Base-by-base conservation (phyloP, 768 basidiomycete genomes). In the Lactarius tabidus region DNA sequence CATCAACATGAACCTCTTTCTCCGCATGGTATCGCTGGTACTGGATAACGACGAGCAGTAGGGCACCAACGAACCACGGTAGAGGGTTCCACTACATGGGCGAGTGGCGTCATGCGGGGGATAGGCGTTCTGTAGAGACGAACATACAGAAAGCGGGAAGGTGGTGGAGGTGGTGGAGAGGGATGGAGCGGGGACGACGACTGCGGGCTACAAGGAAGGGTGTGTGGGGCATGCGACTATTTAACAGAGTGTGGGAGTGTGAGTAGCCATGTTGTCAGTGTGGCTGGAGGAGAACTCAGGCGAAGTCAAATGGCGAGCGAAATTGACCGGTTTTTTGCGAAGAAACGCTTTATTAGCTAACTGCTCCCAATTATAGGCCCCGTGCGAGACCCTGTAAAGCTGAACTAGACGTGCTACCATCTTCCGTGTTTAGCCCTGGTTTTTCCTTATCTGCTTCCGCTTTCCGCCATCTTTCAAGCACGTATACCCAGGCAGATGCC, bases 71-170 rank as follows among this genome's bases (percentile, higher is more conserved):
- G 14, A 92, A 93, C 62, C 96, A 77, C 18, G 95, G 95, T 52
- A 98, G 83, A 12, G 95, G 95, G 70, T 95, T 96, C 95, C 95
- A 98, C 76, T 87, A 91, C 39, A 91, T 95, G 0, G 93, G 93
- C 0, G 95, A 95, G 71, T 87, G 80, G 6, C 82, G 87, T 91
- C 92, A 94, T 31, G 92, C 91, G 65, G 83, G 81, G 33, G 89
- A 79, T 7, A 95, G 75, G 73, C 81, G 85, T 51, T 83, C 90
- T 88, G 74, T 31, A 4, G 52, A 67, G 6, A 57, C 2, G 20
- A 63, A 56, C 65, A 54, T 71, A 66, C 66, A 64, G 33, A 18
- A 55, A 29, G 53, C 17, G 9, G 58, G 41, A 23, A 33, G 26
- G 39, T 28, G 43, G 64, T 20, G 59, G 60, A 18, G 38, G 36